Evolutionary conservation across 2,329 filamentous ascomycete genomes (phyloP).

Genomic region (Phyllosticta citribraziliensis): DNA sequence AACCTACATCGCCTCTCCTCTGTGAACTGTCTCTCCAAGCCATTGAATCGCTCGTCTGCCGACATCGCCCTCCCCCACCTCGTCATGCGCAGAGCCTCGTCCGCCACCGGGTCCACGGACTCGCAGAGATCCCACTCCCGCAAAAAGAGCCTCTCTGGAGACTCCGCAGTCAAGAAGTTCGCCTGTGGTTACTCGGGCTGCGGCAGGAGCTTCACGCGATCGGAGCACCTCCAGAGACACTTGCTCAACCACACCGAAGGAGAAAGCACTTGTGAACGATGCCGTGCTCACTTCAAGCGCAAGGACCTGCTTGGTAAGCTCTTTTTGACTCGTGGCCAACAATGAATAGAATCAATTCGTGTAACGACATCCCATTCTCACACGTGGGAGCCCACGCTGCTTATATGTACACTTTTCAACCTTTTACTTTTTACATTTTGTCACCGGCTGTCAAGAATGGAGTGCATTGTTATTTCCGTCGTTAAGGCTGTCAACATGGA

Average conservation of each 20-base stretch:
- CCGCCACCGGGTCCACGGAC: neutral
- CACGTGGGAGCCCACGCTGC: neutral
- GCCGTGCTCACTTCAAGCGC: constrained; percentile 51
- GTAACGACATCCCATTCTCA: neutral
- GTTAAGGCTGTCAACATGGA: neutral
- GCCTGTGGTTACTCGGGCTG: constrained; percentile 39
- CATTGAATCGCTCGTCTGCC: constrained; percentile 1
- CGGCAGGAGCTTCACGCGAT: constrained; percentile 45
- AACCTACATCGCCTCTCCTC: neutral
- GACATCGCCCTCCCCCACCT: neutral
- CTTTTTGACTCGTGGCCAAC: neutral
- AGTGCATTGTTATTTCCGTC: neutral
- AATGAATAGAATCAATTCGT: neutral
- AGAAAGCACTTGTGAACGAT: constrained; percentile 48
- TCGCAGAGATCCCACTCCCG: constrained; percentile 4
- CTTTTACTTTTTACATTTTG: constrained; percentile 11
- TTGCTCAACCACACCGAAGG: constrained; percentile 44
- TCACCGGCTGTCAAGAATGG: constrained; percentile 13
- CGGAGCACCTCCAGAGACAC: constrained; percentile 50
- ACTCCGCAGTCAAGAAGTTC: constrained; percentile 19
- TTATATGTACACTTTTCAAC: neutral
- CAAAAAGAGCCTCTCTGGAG: constrained; percentile 7
- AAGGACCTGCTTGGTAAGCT: constrained; percentile 47
- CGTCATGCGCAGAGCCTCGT: neutral
- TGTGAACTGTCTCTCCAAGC: neutral